Evolutionary conservation across 345 rosid species (phyloP), one percentile per base, ranked within the genome.

Genomic region (Citrus sp.): DNA sequence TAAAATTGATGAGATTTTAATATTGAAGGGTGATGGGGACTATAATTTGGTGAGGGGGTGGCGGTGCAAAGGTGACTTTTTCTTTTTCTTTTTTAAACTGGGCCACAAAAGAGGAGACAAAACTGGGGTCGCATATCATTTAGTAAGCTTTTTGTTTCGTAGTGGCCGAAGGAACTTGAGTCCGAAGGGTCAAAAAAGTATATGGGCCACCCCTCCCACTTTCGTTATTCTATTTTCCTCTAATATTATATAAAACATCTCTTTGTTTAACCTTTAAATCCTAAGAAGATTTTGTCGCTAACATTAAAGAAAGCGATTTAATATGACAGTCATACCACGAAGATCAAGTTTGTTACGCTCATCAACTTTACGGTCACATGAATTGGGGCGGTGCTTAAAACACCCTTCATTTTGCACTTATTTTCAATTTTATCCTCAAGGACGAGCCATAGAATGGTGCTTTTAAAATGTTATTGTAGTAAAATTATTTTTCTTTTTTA

Each of bases 21-120:
- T 12, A 13, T 46, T 3, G 5, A 46, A 46, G 51, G 51, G 18
- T 13, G 51, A 18, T 12, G 14, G 19, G 5, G 3, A 4, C 1
- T 3, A 4, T 12, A 25, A 10, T 61, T 61, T 3, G 32, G 30
- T 12, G 32, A 0, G 61, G 79, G 54, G 9, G 16, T 65, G 54
- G 51, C 80, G 82, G 84, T 84, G 84, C 68, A 71, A 81, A 81
- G 75, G 27, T 65, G 9, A 77, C 42, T 65, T 70, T 66, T 78
- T 10, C 1, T 12, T 46, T 42, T 0, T 10, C 13, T 46, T 40
- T 40, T 9, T 40, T 9, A 46, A 65, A 77, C 60, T 77, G 76
- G 70, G 58, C 58, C 62, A 46, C 71, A 68, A 62, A 60, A 38
- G 68, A 27, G 72, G 2, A 28, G 74, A 66, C 80, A 58, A 75